Percentiles rank a stretch among this genome's conserved stretches.
These are phyloP conservation scores for Amanita phalloides DNA, from an alignment of 768 basidiomycete species.

Conservation along the genomic window DNA sequence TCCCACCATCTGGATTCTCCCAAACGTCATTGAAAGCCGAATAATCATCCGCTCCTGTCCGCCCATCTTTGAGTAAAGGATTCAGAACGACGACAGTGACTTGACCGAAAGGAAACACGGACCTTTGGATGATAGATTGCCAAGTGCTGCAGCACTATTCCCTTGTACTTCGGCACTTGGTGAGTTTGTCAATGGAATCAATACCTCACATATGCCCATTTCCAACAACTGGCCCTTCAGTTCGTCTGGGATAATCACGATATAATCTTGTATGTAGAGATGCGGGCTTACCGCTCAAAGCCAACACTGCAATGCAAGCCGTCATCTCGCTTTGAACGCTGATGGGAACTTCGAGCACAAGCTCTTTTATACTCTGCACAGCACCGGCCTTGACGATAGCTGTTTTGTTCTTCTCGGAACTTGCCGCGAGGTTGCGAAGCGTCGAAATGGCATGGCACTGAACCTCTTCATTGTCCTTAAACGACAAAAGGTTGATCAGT, in stretches of 20 bases:
- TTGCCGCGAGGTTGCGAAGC: conserved; percentile 90
- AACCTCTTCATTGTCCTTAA: conserved; percentile 99
- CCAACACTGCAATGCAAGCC: conserved; percentile 93
- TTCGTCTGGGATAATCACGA: conserved; percentile 50
- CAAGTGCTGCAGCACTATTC: conserved; percentile 94
- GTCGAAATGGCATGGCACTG: conserved; percentile 99
- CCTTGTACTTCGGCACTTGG: conserved; percentile 97
- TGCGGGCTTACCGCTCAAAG: conserved; percentile 72
- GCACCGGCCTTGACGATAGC: conserved; percentile 98
- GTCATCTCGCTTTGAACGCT: conserved; percentile 99
- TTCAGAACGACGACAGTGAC: neutral
- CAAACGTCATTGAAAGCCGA: conserved; percentile 96
- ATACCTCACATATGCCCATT: conserved; percentile 96
- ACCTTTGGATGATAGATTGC: conserved; percentile 97
- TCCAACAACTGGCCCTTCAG: conserved; percentile 93
- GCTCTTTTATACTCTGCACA: conserved; percentile 91
- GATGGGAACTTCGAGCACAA: conserved; percentile 90
- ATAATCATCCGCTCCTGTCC: conserved; percentile 77
- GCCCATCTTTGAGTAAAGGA: conserved; percentile 45
- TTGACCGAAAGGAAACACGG: conserved; percentile 9
- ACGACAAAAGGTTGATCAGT: conserved; percentile 89
- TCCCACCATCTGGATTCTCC: conserved; percentile 95
- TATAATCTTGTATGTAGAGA: neutral
- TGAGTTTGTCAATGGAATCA: conserved; percentile 95
- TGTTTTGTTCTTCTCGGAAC: conserved; percentile 95